Percentiles rank a stretch among this genome's conserved stretches.
Conservation (phyloP, 306 rosid genomes). For the Cicer bijugum region DNA sequence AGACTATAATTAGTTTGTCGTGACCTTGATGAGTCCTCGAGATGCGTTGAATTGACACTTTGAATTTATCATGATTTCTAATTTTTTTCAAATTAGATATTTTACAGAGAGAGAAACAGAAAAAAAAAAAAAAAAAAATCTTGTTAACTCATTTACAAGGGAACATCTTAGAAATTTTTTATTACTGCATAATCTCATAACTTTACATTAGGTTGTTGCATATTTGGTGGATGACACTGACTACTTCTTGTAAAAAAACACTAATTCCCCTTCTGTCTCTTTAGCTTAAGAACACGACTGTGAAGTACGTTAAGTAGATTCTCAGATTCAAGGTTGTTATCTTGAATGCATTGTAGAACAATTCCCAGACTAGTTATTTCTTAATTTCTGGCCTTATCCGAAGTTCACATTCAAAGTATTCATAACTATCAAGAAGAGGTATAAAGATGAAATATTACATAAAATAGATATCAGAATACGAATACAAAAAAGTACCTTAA, state of each 20-base stretch:
- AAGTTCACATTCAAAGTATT: background rate
- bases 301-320: conserved; percentile 39
- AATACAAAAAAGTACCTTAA: conserved; percentile 38
- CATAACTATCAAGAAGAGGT: background rate
- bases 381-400: conserved; percentile 9
- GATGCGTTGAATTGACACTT: too few relatives aligned
- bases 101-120: background rate
- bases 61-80: too few relatives aligned
- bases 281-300: conserved; percentile 42
- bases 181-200: background rate
- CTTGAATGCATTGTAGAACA: background rate
- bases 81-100: too few relatives aligned
- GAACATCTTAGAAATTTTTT: background rate
- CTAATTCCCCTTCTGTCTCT: conserved; percentile 9
- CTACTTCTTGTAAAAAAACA: background rate
- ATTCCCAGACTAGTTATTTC: background rate
- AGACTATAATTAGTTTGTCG: too few relatives aligned
- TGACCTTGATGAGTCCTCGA: too few relatives aligned
- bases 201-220: background rate
- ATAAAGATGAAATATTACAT: background rate
- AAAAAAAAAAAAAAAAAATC: background rate
- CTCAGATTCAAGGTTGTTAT: conserved; percentile 47
- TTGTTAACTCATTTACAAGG: conserved; percentile 29
- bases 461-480: background rate
- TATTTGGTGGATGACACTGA: background rate